phyloP scores from a whole-genome alignment of 768 basidiomycete species.

The Rhodotorula diobovata region DNA sequence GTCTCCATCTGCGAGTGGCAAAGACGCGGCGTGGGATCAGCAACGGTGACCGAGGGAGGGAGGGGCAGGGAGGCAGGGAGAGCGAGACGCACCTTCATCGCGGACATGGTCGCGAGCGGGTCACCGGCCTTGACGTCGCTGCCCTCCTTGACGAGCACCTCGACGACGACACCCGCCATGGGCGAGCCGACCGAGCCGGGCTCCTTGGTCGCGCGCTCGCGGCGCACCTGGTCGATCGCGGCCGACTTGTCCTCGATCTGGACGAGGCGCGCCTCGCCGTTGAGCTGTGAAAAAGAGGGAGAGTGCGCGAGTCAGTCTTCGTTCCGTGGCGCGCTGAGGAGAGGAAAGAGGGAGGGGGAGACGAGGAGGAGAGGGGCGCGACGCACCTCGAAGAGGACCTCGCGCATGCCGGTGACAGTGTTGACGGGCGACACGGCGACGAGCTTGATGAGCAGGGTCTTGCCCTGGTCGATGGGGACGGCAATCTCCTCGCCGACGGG shows the following conservation, averaged over 20 bases:
- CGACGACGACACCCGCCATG: conserved; percentile 78
- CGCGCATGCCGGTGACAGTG: conserved; percentile 82
- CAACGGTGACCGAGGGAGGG: neutral
- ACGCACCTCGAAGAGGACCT: conserved; percentile 78
- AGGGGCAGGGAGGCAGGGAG: neutral
- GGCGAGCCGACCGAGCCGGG: conserved; percentile 86
- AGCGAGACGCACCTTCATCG: conserved; percentile 6
- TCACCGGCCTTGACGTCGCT: conserved; percentile 98
- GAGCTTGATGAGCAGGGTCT: conserved; percentile 90
- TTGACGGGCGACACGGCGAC: conserved; percentile 93
- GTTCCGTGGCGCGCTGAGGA: too few relatives aligned
- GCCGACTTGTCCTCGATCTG: conserved; percentile 95
- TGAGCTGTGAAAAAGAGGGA: conserved; percentile 32
- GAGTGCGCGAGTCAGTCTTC: neutral
- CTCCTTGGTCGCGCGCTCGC: conserved; percentile 85
- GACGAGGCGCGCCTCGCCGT: conserved; percentile 77
- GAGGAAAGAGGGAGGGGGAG: too few relatives aligned
- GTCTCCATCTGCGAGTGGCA: conserved; percentile 71
- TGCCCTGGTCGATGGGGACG: conserved; percentile 66
- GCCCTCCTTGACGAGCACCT: conserved; percentile 95
- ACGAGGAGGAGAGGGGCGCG: neutral
- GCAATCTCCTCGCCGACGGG: conserved; percentile 82
- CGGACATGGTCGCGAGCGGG: conserved; percentile 51
- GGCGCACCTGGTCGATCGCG: conserved; percentile 85
- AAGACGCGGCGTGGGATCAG: neutral